Evolutionary conservation across 805 yeast genomes (phyloP), one percentile per base, ranked within the genome.

Genomic region (Pichia eremophila): DNA sequence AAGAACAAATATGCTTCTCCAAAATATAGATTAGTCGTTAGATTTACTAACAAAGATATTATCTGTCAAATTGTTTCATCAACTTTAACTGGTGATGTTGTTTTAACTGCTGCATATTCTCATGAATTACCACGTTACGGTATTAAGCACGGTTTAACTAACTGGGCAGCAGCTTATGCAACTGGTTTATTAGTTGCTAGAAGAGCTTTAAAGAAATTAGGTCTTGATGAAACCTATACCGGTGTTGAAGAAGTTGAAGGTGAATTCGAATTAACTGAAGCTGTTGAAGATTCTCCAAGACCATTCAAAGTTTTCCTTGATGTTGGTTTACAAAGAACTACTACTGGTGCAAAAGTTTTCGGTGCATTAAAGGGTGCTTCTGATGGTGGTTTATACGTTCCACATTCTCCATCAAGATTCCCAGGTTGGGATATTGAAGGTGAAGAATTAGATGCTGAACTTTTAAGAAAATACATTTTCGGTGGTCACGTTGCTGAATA

Each of bases 341-440:
- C 99, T 78, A 90, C 98, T 68, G 99, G 99, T 88, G 97, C 98
- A 71, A 87, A 95, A 77, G 81, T 93, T 73, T 93, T 93, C 68
- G 99, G 98, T 87, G 97, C 93, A 70, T 79, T 93, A 69, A 93
- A 93, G 85, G 99, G 99, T 85, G 99, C 99, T 69, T 91, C 98
- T 58, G 99, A 93, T 73, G 99, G 99, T 86, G 99, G 99, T 67
- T 80, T 93, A 68, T 88, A 85, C 90, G 79, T 93, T 70, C 99
- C 99, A 63, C 99, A 93, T 90, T 88, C 95, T 65, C 86, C 95
- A 70, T 90, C 90, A 83, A 90, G 99, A 85, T 93, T 90, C 96
- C 99, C 99, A 76, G 99, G 99, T 79, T 93, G 91, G 95, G 99
- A 93, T 75, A 87, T 91, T 67, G 99, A 93, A 81, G 69, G 84